Evolutionary conservation across 257 asterid species (phyloP).

Genomic region (Nicotiana benthamiana): DNA sequence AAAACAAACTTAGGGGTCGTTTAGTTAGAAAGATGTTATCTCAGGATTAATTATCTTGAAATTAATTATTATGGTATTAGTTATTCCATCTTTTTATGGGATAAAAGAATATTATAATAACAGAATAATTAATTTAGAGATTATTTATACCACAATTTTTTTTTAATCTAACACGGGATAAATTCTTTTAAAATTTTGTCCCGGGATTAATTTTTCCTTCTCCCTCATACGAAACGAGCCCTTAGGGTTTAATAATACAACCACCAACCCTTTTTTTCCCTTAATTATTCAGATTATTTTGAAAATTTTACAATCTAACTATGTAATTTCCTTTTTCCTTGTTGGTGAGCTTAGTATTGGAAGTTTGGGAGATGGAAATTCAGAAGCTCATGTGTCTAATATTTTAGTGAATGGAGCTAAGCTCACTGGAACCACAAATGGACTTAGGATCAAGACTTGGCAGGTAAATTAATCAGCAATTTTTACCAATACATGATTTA

Average conservation of each 20-base stretch:
- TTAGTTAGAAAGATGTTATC: background rate
- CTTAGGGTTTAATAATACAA: too few species aligned
- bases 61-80: too few species aligned
- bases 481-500: background rate
- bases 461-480: conserved; percentile 29
- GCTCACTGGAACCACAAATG: conserved; percentile 57
- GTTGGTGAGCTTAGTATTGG: conserved; percentile 48
- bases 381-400: conserved; percentile 45
- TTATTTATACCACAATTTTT: too few species aligned
- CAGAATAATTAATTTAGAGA: too few species aligned
- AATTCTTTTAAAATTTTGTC: too few species aligned
- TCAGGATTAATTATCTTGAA: too few species aligned
- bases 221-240: too few species aligned
- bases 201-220: too few species aligned
- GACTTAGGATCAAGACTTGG: conserved; percentile 74
- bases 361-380: conserved; percentile 49
- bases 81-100: too few species aligned
- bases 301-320: background rate
- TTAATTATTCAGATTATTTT: background rate
- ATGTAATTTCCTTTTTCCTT: background rate
- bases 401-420: conserved; percentile 38
- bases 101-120: too few species aligned
- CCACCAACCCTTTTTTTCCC: background rate
- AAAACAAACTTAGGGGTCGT: background rate
- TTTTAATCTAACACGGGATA: too few species aligned